Percentiles rank a stretch among this genome's conserved stretches.
phyloP scores from a whole-genome alignment of 192 early-diverging fungal genomes.

The Gorgonomyces haynaldii region DNA sequence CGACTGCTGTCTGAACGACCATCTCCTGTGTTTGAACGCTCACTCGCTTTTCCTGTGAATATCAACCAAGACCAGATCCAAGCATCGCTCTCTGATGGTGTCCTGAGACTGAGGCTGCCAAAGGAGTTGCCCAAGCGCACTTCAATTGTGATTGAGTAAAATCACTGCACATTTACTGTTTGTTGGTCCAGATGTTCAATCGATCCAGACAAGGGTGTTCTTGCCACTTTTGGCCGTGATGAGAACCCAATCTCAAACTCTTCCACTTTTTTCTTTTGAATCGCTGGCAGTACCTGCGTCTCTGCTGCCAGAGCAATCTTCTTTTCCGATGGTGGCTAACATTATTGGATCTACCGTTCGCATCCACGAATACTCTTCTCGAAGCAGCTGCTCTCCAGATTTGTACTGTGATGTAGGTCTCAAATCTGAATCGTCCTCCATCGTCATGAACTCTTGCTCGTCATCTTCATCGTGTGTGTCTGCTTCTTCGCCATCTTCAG shows the following conservation, averaged over 20 bases:
- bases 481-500: slow-evolving; percentile 35
- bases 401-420: not conserved
- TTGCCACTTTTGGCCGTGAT: slow-evolving; percentile 29
- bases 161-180: too few species aligned
- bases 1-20: too few species aligned
- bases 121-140: too few species aligned
- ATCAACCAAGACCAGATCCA: too few species aligned
- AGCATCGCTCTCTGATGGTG: too few species aligned
- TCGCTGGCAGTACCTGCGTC: not conserved
- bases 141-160: too few species aligned
- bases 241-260: slow-evolving; percentile 37
- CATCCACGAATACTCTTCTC: slow-evolving; percentile 1
- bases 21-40: too few species aligned
- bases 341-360: slow-evolving; percentile 1
- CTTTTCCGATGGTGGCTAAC: slow-evolving; percentile 3
- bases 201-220: too few species aligned
- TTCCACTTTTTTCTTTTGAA: slow-evolving; percentile 2
- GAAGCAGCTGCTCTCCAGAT: not conserved
- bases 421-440: slow-evolving; percentile 7
- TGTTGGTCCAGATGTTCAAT: too few species aligned
- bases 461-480: slow-evolving; percentile 30
- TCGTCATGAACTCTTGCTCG: slow-evolving; percentile 4
- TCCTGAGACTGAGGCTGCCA: too few species aligned
- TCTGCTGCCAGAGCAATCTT: slow-evolving; percentile 1
- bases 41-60: too few species aligned